Evolutionary conservation across 177 flowering plant genomes (phyloP), one percentile per base, ranked within the genome.

Genomic region (Vitis hybrid): DNA sequence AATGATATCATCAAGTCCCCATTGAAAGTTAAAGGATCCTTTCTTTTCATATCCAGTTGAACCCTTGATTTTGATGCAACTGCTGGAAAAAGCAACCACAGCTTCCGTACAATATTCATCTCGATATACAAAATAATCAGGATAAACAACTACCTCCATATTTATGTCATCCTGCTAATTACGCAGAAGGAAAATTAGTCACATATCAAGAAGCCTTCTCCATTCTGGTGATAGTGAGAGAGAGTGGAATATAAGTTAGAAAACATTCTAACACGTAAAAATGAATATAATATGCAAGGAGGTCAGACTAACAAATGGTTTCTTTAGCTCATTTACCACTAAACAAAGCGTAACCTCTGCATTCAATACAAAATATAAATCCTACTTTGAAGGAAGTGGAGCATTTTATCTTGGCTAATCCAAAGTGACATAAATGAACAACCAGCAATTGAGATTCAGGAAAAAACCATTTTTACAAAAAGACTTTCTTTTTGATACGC

Each of bases 1-100:
- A 39, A 85, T 19, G 50, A 86, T 75, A 72, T 83, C 82, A 62
- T 75, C 82, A 51, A 79, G 63, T 62, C 72, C 67, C 78, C 78
- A 78, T 69, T 83, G 80, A 71, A 71, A 53, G 62, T 50, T 48
- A 71, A 74, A 68, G 5, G 69, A 16, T 45, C 60, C 76, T 13
- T 64, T 62, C 5, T 66, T 63, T 62, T 65, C 78, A 67, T 7
- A 2, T 16, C 51, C 31, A 72, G 61, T 45, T 69, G 71, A 77
- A 48, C 78, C 75, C 55, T 65, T 64, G 16, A 84, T 65, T 70
- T 78, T 81, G 60, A 86, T 71, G 72, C 70, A 73, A 67, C 18
- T 59, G 56, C 51, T 15, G 4, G 82, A 80, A 72, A 86, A 84
- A 8, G 66, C 73, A 48, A 84, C 69, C 22, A 2, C 18, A 45